These are phyloP conservation scores for Ganoderma boninense DNA, from an alignment of 1,284 basidiomycete species.

Conservation along the genomic window DNA sequence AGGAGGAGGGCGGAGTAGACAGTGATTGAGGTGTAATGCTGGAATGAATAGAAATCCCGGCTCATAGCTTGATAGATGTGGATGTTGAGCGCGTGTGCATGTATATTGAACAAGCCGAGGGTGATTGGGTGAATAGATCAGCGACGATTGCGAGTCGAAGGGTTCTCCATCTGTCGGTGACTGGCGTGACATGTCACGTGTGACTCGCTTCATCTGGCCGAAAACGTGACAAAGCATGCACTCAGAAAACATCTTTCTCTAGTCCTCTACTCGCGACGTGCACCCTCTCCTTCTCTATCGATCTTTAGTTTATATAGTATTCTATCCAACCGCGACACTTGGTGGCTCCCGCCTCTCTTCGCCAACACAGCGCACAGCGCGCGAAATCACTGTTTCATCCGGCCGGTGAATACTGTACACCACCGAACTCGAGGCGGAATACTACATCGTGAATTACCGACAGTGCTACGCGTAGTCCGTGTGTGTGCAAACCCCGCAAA, in stretches of 20 bases:
- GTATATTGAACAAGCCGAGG: background rate
- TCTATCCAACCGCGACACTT: background rate
- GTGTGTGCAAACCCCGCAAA: too few relatives aligned
- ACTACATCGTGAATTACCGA: slow-evolving; percentile 13
- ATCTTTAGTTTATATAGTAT: background rate
- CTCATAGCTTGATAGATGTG: background rate
- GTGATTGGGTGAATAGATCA: background rate
- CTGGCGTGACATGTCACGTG: background rate
- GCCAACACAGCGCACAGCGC: background rate
- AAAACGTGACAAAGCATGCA: background rate
- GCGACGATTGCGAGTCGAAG: background rate
- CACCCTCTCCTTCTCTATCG: background rate
- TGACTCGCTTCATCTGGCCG: background rate
- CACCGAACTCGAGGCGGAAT: slow-evolving; percentile 16
- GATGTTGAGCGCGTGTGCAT: background rate
- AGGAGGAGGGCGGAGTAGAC: background rate
- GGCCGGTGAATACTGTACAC: slow-evolving; percentile 1
- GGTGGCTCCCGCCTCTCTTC: background rate
- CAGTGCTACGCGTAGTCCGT: background rate
- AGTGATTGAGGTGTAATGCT: background rate
- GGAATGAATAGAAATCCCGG: background rate
- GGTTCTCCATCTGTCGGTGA: background rate
- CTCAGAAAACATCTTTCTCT: background rate
- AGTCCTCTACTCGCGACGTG: background rate
- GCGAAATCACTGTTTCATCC: slow-evolving; percentile 1